Evolutionary conservation across 2,329 filamentous ascomycete species (phyloP), one percentile per base, ranked within the genome.

Genomic region (Diaporthe capsici): DNA sequence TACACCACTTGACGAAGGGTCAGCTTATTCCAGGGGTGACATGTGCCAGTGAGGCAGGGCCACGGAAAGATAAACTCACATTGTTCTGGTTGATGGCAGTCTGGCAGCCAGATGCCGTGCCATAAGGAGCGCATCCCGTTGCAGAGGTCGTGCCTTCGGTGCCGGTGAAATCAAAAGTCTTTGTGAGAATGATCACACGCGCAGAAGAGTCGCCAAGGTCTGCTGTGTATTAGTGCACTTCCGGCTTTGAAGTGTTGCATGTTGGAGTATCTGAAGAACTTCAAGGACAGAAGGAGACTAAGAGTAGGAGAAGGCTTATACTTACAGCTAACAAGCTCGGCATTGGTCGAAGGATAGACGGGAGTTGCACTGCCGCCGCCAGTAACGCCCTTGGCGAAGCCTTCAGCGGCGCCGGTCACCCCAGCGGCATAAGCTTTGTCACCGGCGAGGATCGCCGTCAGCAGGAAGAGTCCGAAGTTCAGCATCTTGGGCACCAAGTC

Each of bases 81-180:
- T 86, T 80, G 81, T 91, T 83, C 84, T 90, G 85, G 84, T 92
- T 90, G 81, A 93, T 92, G 77, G 91, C 89, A 60, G 87, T 79
- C 84, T 93, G 91, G 82, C 91, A 90, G n/a, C 76, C 83, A 2
- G 87, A 83, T 22, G 81, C 86, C 39, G 88, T 90, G 57, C 89
- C 90, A 83, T 87, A 90, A 28, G 91, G 90, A 22, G 90, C 88
- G 79, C 91, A 93, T 28, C 91, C 91, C 17, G 85, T 87, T 57
- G 82, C 86, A 39, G 85, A 88, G 7, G 84, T 85, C 3, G 85
- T 88, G 51, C 90, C 90, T 80, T 91, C 90, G 10, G 86, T 87
- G 51, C 85, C 86, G 44, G 84, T 88, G 84, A 91, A 92, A 83
- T 90, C 87, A 80, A 89, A 88, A 57, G 85, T 86, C 81, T 90